phyloP scores from a whole-genome alignment of 768 basidiomycete genomes.

The Pisolithus microcarpus region DNA sequence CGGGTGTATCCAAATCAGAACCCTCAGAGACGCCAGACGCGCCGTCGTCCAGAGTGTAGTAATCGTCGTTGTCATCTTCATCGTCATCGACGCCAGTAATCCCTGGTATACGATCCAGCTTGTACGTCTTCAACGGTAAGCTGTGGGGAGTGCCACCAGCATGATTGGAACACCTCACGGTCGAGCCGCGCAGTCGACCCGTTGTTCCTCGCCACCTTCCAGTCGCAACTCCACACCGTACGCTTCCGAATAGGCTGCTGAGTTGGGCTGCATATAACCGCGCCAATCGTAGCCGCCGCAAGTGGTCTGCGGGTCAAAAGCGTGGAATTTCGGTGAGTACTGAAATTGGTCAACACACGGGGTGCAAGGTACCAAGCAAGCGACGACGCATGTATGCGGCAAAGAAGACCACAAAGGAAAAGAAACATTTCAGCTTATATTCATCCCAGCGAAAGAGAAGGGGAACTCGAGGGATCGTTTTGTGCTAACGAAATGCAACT shows the following conservation, averaged over 20 bases:
- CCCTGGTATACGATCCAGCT: slow-evolving; percentile 2
- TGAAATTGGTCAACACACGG: background rate
- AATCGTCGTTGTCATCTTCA: slow-evolving; percentile 27
- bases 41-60: slow-evolving; percentile 25
- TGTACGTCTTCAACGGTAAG: slow-evolving; percentile 12
- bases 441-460: slow-evolving; percentile 32
- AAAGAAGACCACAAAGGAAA: slow-evolving; percentile 42
- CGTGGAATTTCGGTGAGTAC: slow-evolving; percentile 9
- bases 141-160: slow-evolving; percentile 18
- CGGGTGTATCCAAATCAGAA: slow-evolving; percentile 24
- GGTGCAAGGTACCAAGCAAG: slow-evolving; percentile 1
- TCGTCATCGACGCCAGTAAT: slow-evolving; percentile 5
- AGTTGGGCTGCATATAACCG: background rate
- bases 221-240: background rate
- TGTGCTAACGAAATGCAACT: slow-evolving; percentile 46
- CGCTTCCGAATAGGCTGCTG: slow-evolving; percentile 2
- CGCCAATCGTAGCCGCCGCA: slow-evolving; percentile 2
- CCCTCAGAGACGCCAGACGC: slow-evolving; percentile 16
- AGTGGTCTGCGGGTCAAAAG: slow-evolving; percentile 1
- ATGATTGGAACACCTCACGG: slow-evolving; percentile 7
- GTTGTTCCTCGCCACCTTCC: background rate
- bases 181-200: background rate
- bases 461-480: slow-evolving; percentile 42
- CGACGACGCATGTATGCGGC: slow-evolving; percentile 1
- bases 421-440: slow-evolving; percentile 77